Conservation (phyloP, 352 stramenopile genomes). For the Blastocystis sp. region DNA sequence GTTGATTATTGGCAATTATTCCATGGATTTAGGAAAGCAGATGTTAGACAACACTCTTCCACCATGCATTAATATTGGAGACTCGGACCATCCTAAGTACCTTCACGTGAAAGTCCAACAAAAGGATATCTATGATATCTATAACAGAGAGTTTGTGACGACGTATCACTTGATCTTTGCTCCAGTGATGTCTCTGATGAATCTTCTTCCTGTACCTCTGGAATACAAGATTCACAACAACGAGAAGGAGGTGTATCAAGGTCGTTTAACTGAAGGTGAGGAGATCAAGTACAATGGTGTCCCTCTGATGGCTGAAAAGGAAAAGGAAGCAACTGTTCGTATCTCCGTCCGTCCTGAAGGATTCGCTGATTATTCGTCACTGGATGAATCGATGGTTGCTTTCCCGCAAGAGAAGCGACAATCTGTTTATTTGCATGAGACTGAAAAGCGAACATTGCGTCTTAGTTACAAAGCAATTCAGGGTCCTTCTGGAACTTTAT, state of each 20-base stretch:
- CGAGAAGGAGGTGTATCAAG: background rate
- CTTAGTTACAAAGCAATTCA: constrained; percentile 22
- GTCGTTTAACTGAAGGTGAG: background rate
- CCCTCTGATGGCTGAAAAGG: background rate
- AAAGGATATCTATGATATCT: constrained; percentile 27
- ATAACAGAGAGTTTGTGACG: constrained; percentile 24
- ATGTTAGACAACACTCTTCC: background rate
- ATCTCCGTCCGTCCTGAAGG: background rate
- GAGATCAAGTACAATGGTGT: background rate
- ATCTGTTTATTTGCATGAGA: background rate
- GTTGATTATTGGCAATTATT: background rate
- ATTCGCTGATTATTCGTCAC: background rate
- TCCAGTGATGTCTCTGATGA: constrained; percentile 22
- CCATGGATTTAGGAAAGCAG: background rate
- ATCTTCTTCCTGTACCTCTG: constrained; percentile 20
- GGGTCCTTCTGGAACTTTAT: background rate
- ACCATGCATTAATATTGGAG: background rate
- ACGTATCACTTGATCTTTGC: background rate
- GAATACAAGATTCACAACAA: constrained; percentile 1
- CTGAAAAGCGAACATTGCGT: background rate
- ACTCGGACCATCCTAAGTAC: background rate
- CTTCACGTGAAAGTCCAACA: background rate
- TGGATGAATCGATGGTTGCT: constrained; percentile 7
- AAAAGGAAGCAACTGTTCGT: background rate
- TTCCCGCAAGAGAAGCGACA: constrained; percentile 8